These are phyloP conservation scores for Mycena epipterygia DNA, from an alignment of 768 basidiomycete genomes.

Conservation along the genomic window DNA sequence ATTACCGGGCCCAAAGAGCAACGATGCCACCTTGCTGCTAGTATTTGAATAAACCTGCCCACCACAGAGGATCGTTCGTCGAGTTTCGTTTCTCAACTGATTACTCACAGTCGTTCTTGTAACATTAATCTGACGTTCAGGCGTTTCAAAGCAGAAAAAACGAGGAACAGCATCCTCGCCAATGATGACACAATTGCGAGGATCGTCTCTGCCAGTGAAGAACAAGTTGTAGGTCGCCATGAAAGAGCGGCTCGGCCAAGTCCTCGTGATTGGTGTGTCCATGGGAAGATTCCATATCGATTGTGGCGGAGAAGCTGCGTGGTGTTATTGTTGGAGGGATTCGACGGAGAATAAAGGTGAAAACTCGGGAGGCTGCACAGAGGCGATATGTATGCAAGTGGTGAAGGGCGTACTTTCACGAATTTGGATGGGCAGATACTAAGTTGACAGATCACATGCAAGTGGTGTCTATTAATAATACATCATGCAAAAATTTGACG, in stretches of 20 bases:
- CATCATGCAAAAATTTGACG: constrained; percentile 15
- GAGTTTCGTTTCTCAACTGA: neutral
- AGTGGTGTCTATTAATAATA: constrained; percentile 20
- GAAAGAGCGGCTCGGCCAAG: neutral
- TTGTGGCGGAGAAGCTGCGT: constrained; percentile 59
- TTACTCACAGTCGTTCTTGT: constrained; percentile 64
- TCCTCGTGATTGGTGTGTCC: constrained; percentile 44
- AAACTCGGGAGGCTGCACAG: too few species aligned
- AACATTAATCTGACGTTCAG: constrained; percentile 56
- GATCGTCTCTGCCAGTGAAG: constrained; percentile 80
- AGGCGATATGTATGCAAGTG: too few species aligned
- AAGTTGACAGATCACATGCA: constrained; percentile 32
- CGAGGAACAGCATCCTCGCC: constrained; percentile 71
- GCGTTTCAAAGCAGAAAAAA: constrained; percentile 78
- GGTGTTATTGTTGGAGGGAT: neutral
- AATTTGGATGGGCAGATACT: too few species aligned
- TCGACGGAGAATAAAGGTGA: neutral
- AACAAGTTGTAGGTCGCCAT: constrained; percentile 67
- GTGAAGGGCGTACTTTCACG: too few species aligned
- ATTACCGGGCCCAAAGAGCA: constrained; percentile 68
- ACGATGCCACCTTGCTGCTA: constrained; percentile 61
- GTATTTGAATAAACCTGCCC: constrained; percentile 66
- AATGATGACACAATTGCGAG: constrained; percentile 76
- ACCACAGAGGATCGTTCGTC: constrained; percentile 20
- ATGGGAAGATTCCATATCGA: constrained; percentile 66